Conservation (phyloP, 345 rosid genomes). For the Bruguiera parviflora region DNA sequence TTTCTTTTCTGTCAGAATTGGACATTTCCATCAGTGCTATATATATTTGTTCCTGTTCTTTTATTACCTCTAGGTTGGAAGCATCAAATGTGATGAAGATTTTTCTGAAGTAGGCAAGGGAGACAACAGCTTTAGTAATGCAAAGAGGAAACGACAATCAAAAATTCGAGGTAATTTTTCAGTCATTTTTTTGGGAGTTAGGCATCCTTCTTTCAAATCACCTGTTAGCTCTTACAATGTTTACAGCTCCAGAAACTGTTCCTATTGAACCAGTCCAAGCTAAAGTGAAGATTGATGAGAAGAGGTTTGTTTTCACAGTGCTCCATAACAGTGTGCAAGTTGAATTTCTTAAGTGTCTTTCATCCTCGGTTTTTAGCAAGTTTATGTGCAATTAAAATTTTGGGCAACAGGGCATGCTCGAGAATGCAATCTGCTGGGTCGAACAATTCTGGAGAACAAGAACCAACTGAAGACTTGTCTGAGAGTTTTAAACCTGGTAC, state of each 20-base stretch:
- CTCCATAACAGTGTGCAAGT: slow-evolving; percentile 1
- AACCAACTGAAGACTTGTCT: slow-evolving; percentile 7
- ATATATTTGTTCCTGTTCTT: slow-evolving; percentile 21
- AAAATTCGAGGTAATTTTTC: slow-evolving; percentile 33
- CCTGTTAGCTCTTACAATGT: slow-evolving; percentile 4
- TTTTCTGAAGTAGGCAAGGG: slow-evolving; percentile 17
- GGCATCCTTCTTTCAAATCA: slow-evolving; percentile 1
- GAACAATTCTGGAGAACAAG: slow-evolving; percentile 16
- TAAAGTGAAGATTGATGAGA: slow-evolving; percentile 27
- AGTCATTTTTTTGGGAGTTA: background rate
- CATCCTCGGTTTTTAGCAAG: background rate
- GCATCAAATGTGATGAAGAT: slow-evolving; percentile 18
- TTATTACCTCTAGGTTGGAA: slow-evolving; percentile 32
- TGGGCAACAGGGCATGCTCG: slow-evolving; percentile 8
- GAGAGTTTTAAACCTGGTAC: slow-evolving; percentile 4
- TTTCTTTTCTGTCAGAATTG: background rate
- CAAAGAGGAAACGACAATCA: slow-evolving; percentile 33
- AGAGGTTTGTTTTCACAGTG: slow-evolving; percentile 33
- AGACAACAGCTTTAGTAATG: slow-evolving; percentile 26
- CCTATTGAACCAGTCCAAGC: slow-evolving; percentile 22
- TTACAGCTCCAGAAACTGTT: slow-evolving; percentile 33
- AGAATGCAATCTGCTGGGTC: slow-evolving; percentile 23
- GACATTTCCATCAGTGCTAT: slow-evolving; percentile 6
- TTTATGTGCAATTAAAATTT: background rate
- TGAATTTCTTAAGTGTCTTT: slow-evolving; percentile 5